Base-by-base conservation (phyloP, 768 basidiomycete genomes). In the Agrocybe praecox region DNA sequence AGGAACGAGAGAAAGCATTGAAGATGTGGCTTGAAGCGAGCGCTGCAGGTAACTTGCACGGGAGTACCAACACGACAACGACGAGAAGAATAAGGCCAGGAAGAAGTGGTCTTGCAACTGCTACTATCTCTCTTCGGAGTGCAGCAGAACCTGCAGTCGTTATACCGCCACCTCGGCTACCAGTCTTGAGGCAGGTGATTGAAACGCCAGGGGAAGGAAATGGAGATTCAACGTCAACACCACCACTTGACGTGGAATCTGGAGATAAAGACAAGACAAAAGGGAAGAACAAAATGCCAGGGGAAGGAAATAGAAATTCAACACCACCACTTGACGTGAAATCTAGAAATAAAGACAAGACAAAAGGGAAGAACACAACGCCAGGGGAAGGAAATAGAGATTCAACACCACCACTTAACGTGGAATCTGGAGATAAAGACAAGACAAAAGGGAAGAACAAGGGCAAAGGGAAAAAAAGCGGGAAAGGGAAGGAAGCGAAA, bases 1-100 rank as follows among this genome's bases (percentile, higher is more conserved):
- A 80, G 62, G 87, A 87, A 57, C 74, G 84, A 42, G 94, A 95
- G 72, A 85, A 83, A 68, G 75, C 73, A 55, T 65, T 90, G 53
- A 85, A 73, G 60, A 66, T 65, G 19, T 83, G 82, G 82, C 58
- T 82, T 12, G 83, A 84, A 58, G 56, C 65, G 36, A 56, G 42
- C 14, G 57, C 18, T 33, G 43, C 58, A 61, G 24, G 44, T 18
- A 48, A 49, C 19, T n/a, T 45, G 10, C 10, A 19, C 14, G 36
- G 36, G 12, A 40, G 6, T 40, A 40, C 5, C n/a, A 40, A 4
- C 3, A 40, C 36, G 14, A 40, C 36, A 40, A 40, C 21, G 36
- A 43, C 19, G 43, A 48, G 11, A 68, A 57, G 69, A 65, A 29
- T 47, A 64, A 60, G 73, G 71, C 74, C 68, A 24, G 88, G 88